Conservation (phyloP, 2,329 filamentous ascomycete species). For the Verticillium alfalfae region DNA sequence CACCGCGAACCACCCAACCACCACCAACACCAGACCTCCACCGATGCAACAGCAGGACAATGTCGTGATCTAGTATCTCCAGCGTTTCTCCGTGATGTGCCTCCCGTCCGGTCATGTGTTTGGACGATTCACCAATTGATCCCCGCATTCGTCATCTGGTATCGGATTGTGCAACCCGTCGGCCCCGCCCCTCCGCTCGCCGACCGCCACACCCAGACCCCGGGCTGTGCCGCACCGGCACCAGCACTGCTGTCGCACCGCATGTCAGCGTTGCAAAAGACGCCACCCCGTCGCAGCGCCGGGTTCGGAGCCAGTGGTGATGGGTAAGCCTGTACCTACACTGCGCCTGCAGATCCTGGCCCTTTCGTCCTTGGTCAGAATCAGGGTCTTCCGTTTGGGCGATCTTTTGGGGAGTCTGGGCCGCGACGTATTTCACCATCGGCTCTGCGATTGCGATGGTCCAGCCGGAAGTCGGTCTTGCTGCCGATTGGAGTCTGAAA, state of each 20-base stretch:
- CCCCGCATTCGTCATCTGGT: slow-evolving; percentile 10
- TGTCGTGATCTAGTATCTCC: background rate
- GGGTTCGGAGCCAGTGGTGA: background rate
- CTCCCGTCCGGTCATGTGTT: background rate
- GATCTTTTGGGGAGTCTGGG: background rate
- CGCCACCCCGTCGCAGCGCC: background rate
- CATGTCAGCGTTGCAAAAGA: background rate
- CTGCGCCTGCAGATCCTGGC: background rate
- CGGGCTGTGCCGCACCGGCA: background rate
- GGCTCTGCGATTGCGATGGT: background rate
- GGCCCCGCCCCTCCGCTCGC: background rate
- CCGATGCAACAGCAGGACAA: background rate
- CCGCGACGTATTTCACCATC: background rate
- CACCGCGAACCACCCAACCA: background rate
- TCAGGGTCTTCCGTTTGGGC: background rate
- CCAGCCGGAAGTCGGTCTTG: background rate
- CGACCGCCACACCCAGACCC: background rate
- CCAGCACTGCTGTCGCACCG: background rate
- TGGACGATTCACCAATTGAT: slow-evolving; percentile 6
- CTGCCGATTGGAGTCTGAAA: background rate
- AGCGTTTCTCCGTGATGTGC: background rate
- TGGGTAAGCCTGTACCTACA: background rate
- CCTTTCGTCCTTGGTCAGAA: background rate
- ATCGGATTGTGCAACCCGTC: slow-evolving; percentile 9
- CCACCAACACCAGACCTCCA: background rate